Base-by-base conservation (phyloP, 495 filamentous ascomycete genomes). In the Penicillium robsamsonii region DNA sequence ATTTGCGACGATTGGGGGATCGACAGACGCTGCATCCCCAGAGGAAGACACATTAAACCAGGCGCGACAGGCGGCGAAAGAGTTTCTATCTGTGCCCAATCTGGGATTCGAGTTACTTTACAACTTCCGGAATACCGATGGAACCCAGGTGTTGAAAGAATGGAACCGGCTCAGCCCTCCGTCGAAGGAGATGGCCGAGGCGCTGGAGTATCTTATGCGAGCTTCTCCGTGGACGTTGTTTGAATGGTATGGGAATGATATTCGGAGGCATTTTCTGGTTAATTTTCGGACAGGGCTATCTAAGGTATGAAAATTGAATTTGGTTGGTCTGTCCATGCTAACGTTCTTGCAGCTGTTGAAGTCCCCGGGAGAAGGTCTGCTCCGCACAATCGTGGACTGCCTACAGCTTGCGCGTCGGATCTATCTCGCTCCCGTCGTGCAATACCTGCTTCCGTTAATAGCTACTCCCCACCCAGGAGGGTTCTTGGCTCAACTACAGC, bases 21-120 rank as follows among this genome's bases (percentile, higher is more conserved):
- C 37, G 5, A 50, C 40, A 20, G 61, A 46, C 17, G 17, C 25
- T n/a, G 25, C 57, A 46, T 53, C 63, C 33, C 56, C 64, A 38
- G 82, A 90, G 55, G 84, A 87, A 30, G 73, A 77, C 50, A 70
- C 70, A 51, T 90, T 84, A 80, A 81, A 88, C 59, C 78, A 81
- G 50, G 83, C 87, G 37, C 91, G 89, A 87, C 81, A 83, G 64
- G 70, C 77, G 2, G 87, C 86, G 44, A 90, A 86, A 11, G 72
- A 76, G 37, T 83, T 81, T 45, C 79, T 92, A 15, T 68, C 75
- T 5, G 69, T 91, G 3, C 83, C 85, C 11, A 69, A 76, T 33
- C 52, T 43, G 5, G 69, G 67, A 4, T 71, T 75, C 9, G 62
- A 61, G 15, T 48, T 57, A 6, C 51, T 73, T 22, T 64, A 61